Evolutionary conservation across 1,139 yeast species (phyloP), one percentile per base, ranked within the genome.

Genomic region (Ogataea hybrid): DNA sequence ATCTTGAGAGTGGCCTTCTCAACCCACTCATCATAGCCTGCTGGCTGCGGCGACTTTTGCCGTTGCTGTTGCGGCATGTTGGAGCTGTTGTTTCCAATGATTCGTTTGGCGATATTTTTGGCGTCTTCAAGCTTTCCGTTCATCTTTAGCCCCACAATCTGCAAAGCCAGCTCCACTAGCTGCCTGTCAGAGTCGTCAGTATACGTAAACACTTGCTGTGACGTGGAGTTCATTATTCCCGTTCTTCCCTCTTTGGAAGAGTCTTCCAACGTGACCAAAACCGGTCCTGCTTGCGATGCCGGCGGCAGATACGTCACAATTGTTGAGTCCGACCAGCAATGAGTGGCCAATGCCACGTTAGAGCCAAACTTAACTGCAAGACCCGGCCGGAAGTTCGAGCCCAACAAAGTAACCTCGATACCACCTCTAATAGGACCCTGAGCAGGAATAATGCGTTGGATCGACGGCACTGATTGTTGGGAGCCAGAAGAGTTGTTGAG

Each of bases 341-440:
- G 96, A 2, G 97, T 88, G 1, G 95, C 86, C 38, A 87, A 69
- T 0, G 97, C 94, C 49, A 75, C 72, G 58, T 81, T 82, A 6
- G 85, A 79, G 35, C 98, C 98, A 65, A 92, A 92, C 61, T 84
- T 83, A 16, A 90, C 96, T 28, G 73, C 69, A 49, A 89, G 70
- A 1, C 95, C 96, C 11, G 86, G 85, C 44, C 81, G 79, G 70
- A 92, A 90, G 49, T 89, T 87, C 43, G 81, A 75, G 3, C 98
- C 98, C 33, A 92, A 69, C 35, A 92, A 68, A 0, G 97, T 92
- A 6, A 92, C 87, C 60, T 92, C 98, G 32, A 89, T 84, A 34
- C 98, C 98, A 49, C 98, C 98, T 53, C 96, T 77, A 15, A 88
- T 75, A 7, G 97, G 95, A 2, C 98, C 98, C 62, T 86, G 95